Evolutionary conservation across 2,329 filamentous ascomycete genomes (phyloP).

Genomic region (Trichoderma hamatum): DNA sequence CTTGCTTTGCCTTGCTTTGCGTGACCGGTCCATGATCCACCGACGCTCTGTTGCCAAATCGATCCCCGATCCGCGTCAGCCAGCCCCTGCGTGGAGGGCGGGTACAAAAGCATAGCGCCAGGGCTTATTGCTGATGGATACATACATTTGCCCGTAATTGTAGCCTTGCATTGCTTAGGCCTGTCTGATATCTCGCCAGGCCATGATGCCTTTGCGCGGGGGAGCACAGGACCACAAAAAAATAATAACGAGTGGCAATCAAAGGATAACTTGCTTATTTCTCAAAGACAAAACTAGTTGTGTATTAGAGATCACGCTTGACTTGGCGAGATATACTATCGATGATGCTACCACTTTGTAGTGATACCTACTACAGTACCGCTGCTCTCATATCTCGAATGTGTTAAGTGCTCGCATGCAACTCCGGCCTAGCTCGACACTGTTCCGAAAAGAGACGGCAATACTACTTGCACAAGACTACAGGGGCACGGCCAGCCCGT

Average conservation of each 20-base stretch:
- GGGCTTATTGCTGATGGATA: slow-evolving; percentile 22
- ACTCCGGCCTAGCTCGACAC: neutral
- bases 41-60: neutral
- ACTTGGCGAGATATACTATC: neutral
- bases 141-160: neutral
- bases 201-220: neutral
- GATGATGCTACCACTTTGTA: neutral
- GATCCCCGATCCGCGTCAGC: slow-evolving; percentile 26
- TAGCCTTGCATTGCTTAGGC: slow-evolving; percentile 9
- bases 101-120: slow-evolving; percentile 24
- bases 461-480: neutral
- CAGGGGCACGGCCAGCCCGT: neutral
- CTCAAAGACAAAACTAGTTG: neutral
- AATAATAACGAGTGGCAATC: neutral
- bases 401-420: slow-evolving; percentile 24
- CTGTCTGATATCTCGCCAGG: neutral
- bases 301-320: neutral
- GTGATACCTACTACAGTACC: too few relatives aligned
- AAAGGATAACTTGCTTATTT: neutral
- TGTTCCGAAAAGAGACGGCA: slow-evolving; percentile 12
- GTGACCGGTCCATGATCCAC: neutral
- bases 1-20: neutral
- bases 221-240: neutral
- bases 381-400: neutral
- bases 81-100: slow-evolving; percentile 22